Base-by-base conservation (phyloP, 1,284 basidiomycete genomes). In the Leucoagaricus sp. region DNA sequence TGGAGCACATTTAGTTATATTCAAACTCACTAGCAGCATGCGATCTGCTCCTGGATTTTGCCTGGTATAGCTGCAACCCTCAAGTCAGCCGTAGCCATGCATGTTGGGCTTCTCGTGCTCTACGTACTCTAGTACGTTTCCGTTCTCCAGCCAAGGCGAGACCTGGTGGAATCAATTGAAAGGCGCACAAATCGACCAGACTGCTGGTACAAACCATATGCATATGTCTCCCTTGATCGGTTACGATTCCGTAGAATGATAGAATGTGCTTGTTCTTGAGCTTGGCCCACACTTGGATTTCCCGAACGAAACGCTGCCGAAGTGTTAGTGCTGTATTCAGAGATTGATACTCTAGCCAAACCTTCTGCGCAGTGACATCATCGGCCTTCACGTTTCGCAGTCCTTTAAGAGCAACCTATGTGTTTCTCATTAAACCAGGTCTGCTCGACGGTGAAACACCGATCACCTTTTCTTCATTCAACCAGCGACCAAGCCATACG, bases 111-210 rank as follows among this genome's bases (percentile, higher is more conserved):
- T n/a, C 53, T 15, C 23, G 19, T 13, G 28, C 13, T 33, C n/a
- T 21, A 63, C 75, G 56, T 63, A 82, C 80, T 77, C 74, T 0
- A 78, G 69, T 15, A 81, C 74, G 63, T 83, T 78, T 28, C 79
- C 83, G 60, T 83, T 75, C 28, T 75, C 72, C 68, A 82, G 81
- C 83, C 83, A 84, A 4, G 81, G 79, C 12, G 82, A 82, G 25
- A 85, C 80, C 83, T 85, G 48, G 17, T 29, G 41, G 42, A 49
- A 13, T 41, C 28, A 17, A 26, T 52, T 33, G 28, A 15, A 33
- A 25, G n/a, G 13, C 29, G 46, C 26, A 23, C n/a, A 33, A 10
- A 44, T 17, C 40, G 9, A 23, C 10, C 6, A 31, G 46, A 25
- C 13, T 33, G 59, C 25, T 23, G 46, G 36, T 55, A 57, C 58